phyloP scores from a whole-genome alignment of 2,329 filamentous ascomycete genomes.

The Fonsecaea pedrosoi region DNA sequence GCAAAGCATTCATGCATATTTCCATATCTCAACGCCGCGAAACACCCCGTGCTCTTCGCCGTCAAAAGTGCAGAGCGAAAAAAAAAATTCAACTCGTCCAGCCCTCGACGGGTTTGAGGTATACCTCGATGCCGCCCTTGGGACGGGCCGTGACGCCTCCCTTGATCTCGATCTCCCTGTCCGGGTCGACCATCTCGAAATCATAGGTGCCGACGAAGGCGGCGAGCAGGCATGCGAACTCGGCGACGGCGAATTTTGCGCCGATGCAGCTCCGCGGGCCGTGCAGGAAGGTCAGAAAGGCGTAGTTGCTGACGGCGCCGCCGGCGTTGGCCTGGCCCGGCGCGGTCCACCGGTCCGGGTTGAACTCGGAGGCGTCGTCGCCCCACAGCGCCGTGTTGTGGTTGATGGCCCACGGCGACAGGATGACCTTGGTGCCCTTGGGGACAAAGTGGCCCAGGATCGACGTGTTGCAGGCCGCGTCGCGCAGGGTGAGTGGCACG shows the following conservation, averaged over 20 bases:
- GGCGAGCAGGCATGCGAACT: conserved; percentile 84
- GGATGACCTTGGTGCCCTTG: conserved; percentile 71
- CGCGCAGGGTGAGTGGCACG: conserved; percentile 73
- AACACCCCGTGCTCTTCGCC: no score
- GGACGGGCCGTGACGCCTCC: conserved; percentile 75
- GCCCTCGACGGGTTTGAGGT: conserved; percentile 69
- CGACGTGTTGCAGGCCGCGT: conserved; percentile 68
- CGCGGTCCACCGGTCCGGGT: conserved; percentile 76
- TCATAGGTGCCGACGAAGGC: conserved; percentile 76
- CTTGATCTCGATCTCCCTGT: conserved; percentile 68
- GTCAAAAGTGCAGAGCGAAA: no score
- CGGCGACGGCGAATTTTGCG: conserved; percentile 66
- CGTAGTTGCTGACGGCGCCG: conserved; percentile 74
- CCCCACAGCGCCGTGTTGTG: conserved; percentile 75
- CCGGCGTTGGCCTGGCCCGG: conserved; percentile 62
- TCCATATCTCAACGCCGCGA: no score
- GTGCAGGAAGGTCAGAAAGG: conserved; percentile 78
- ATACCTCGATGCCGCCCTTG: conserved; percentile 73
- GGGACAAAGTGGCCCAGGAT: conserved; percentile 71
- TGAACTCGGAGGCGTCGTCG: conserved; percentile 73
- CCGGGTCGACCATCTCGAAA: conserved; percentile 68
- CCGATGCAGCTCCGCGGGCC: conserved; percentile 53
- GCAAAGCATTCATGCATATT: no score
- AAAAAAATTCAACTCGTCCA: conserved; percentile 56
- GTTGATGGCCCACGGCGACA: conserved; percentile 73